Conservation (phyloP, 2,329 filamentous ascomycete genomes). For the Neofusicoccum ribis region DNA sequence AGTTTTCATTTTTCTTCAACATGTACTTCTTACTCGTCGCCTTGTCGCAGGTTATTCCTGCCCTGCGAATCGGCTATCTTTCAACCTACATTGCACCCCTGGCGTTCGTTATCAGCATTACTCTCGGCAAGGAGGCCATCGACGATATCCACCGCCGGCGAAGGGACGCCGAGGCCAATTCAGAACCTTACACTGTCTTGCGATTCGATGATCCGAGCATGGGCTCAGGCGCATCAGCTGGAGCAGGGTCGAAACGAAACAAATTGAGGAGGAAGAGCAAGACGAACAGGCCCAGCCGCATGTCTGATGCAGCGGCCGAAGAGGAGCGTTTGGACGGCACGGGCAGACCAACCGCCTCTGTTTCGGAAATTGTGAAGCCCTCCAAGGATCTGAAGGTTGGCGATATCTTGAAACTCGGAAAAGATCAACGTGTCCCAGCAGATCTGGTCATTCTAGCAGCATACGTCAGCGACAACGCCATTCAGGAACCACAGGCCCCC, state of each 20-base stretch:
- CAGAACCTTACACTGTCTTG: conserved; percentile 81
- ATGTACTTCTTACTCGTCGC: conserved; percentile 97
- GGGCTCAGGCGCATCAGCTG: conserved; percentile 28
- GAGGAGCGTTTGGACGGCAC: conserved; percentile 49
- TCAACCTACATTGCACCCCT: conserved; percentile 92
- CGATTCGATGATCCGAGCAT: conserved; percentile 63
- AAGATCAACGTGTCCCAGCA: conserved; percentile 89
- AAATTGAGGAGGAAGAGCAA: conserved; percentile 34
- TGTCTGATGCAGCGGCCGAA: conserved; percentile 71
- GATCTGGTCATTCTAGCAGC: conserved; percentile 94
- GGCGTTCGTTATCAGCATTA: conserved; percentile 88
- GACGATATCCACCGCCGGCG: conserved; percentile 86
- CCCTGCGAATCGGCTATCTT: conserved; percentile 88
- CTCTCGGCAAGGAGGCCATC: conserved; percentile 90
- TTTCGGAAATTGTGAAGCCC: conserved; percentile 72
- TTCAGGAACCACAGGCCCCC: background rate
- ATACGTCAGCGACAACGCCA: conserved; percentile 45
- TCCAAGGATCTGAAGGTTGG: conserved; percentile 90
- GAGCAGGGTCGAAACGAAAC: conserved; percentile 31
- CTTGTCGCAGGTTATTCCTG: conserved; percentile 86
- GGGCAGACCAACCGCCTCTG: conserved; percentile 47
- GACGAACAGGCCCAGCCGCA: conserved; percentile 44
- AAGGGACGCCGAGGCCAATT: conserved; percentile 90
- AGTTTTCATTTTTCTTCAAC: conserved; percentile 99
- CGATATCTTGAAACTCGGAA: conserved; percentile 88